These are phyloP conservation scores for Vicia villosa DNA, from an alignment of 306 rosid species.

Conservation along the genomic window DNA sequence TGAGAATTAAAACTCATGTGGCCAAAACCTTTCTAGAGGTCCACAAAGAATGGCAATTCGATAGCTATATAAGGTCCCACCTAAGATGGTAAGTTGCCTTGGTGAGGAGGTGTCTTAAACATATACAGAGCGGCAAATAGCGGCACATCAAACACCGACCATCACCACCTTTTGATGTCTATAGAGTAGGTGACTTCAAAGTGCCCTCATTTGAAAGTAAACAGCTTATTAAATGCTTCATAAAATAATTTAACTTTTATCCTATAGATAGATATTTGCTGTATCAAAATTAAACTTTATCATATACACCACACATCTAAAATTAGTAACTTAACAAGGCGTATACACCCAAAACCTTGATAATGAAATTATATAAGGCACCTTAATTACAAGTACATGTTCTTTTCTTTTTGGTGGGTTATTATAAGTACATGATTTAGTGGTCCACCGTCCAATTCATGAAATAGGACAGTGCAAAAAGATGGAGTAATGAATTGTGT, in stretches of 20 bases:
- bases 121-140: constrained; percentile 24
- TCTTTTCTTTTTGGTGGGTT: not conserved
- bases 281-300: too few species aligned
- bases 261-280: too few species aligned
- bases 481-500: constrained; percentile 48
- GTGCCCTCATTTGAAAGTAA: constrained; percentile 21
- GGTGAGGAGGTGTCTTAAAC: constrained; percentile 11
- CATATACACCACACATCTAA: not conserved
- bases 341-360: not conserved
- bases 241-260: too few species aligned
- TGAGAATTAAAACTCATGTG: constrained; percentile 26
- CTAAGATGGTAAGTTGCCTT: not conserved
- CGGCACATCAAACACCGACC: constrained; percentile 45
- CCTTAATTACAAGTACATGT: not conserved
- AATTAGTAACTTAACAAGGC: not conserved
- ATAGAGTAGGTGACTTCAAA: constrained; percentile 33
- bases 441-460: constrained; percentile 31
- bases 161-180: constrained; percentile 36
- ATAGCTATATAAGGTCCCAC: constrained; percentile 32
- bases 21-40: constrained; percentile 24
- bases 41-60: constrained; percentile 36
- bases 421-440: constrained; percentile 22
- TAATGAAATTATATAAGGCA: not conserved
- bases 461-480: constrained; percentile 26
- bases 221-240: constrained; percentile 41